phyloP scores from a whole-genome alignment of 805 yeast genomes.

The Kregervanrija delftensis region DNA sequence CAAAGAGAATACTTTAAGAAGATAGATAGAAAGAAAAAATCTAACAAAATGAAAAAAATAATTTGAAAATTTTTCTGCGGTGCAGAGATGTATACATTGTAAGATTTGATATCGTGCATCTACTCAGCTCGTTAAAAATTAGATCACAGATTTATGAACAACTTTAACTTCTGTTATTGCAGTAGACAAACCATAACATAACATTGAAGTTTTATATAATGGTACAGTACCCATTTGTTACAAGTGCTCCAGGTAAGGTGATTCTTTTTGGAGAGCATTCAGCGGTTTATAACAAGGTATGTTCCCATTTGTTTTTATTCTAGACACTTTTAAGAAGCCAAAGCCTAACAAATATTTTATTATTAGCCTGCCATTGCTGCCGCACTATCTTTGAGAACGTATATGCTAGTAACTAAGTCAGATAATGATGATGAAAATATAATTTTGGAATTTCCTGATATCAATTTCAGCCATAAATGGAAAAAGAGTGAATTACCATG shows the following conservation, averaged over 20 bases:
- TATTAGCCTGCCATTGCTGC: constrained; percentile 89
- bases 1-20: neutral
- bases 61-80: neutral
- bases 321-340: neutral
- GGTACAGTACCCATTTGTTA: constrained; percentile 48
- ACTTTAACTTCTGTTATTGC: neutral
- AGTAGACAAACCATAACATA: no score
- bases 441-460: constrained; percentile 77
- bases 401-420: constrained; percentile 54
- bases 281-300: constrained; percentile 74
- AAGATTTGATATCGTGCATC: no score
- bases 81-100: no score
- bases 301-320: constrained; percentile 12
- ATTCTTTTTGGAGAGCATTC: constrained; percentile 96
- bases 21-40: neutral
- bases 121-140: no score
- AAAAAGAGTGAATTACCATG: constrained; percentile 53
- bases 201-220: constrained; percentile 1
- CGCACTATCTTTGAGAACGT: constrained; percentile 80
- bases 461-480: constrained; percentile 63
- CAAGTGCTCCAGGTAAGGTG: constrained; percentile 95
- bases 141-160: no score
- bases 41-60: no score
- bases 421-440: constrained; percentile 35
- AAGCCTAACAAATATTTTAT: neutral